Evolutionary conservation across 257 asterid genomes (phyloP), one percentile per base, ranked within the genome.

Genomic region (Plectranthus barbatus): DNA sequence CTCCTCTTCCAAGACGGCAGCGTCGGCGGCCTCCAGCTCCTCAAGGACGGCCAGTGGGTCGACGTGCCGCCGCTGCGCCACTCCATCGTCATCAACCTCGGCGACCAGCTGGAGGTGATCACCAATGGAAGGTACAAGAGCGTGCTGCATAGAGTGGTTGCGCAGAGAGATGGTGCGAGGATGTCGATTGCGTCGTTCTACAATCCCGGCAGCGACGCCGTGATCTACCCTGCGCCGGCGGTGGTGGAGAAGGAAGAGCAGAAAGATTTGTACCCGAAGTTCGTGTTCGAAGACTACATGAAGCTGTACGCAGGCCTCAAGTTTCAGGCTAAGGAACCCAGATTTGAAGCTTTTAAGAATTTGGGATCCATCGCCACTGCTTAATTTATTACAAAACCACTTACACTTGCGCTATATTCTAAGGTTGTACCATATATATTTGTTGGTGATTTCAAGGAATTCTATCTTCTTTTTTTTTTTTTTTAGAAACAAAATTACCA

Each of bases 221-320:
- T 80, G 36, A 80, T 80, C 48, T 76, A 66, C 49, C 82, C 48
- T 13, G 48, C 48, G 13, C 48, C 48, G 48, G 48, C 48, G 6
- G 18, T 42, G 48, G 13, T 42, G 82, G 91, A 81, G 68, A 83
- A 78, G 50, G 81, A 69, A 48, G 75, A 73, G 9, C 68, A 69
- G 39, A 78, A 76, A 15, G 72, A 75, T 9, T 56, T 62, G 61
- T 85, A 87, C 60, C 91, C 91, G 1, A 87, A 85, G 54, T 85
- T 87, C 20, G 86, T 87, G 60, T 87, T 87, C 47, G 87, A 81
- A 19, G 95, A 87, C 72, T 87, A 87, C 77, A 84, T 87, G 91
- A 87, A 85, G 66, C 79, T 77, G 49, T 87, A 87, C 62, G 73
- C 82, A 15, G 83, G 79, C 1, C 80, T 87, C 31, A 87, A 87